Conservation (phyloP, 768 basidiomycete genomes). For the Harrya chromipes region DNA sequence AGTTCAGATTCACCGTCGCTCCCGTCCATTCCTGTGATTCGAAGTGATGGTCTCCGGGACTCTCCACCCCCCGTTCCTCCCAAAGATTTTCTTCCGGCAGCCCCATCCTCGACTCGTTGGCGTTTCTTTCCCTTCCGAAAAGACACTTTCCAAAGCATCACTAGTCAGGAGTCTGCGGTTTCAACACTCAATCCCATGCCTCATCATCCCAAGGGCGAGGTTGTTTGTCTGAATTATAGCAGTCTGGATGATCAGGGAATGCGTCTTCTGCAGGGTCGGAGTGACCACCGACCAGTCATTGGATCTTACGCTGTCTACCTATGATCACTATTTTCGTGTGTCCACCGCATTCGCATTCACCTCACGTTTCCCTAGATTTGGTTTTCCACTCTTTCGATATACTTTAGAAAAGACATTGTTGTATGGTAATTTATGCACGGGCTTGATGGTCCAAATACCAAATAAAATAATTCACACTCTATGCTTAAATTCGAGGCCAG, state of each 20-base stretch:
- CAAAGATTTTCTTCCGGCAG: constrained; percentile 24
- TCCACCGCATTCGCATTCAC: constrained; percentile 4
- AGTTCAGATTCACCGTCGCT: constrained; percentile 12
- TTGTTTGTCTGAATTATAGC: constrained; percentile 68
- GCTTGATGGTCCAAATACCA: constrained; percentile 4
- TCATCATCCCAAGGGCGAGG: constrained; percentile 57
- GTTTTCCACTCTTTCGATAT: constrained; percentile 12
- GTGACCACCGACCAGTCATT: constrained; percentile 85
- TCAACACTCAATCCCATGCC: constrained; percentile 21
- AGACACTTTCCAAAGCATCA: constrained; percentile 31
- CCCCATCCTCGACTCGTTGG: constrained; percentile 38
- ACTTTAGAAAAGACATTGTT: constrained; percentile 13
- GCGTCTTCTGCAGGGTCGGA: constrained; percentile 71
- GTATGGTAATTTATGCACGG: constrained; percentile 17
- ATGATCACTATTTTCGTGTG: constrained; percentile 25
- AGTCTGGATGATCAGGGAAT: constrained; percentile 76
- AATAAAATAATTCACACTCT: neutral
- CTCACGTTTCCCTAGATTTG: constrained; percentile 1
- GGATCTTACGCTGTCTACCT: constrained; percentile 72
- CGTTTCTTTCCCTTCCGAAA: constrained; percentile 50
- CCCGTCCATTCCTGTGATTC: constrained; percentile 7
- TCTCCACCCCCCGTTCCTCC: constrained; percentile 29
- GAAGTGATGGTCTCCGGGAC: constrained; percentile 17
- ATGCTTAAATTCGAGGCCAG: neutral
- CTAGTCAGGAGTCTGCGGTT: constrained; percentile 23